Evolutionary conservation across 148 eudicot species (phyloP), one percentile per base, ranked within the genome.

Genomic region (Rhododendron williamsianum): DNA sequence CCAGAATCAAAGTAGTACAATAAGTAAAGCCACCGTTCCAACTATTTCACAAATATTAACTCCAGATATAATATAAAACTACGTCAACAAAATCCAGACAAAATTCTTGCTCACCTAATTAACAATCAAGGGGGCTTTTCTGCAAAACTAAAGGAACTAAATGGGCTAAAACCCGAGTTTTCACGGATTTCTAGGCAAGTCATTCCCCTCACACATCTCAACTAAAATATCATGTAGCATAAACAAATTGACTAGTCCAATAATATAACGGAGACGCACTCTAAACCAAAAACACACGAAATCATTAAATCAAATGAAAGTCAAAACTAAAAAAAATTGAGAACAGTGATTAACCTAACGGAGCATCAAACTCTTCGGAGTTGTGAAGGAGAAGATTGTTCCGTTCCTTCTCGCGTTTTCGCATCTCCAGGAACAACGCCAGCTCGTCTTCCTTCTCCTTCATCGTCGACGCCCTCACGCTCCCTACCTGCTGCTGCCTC

Each of bases 361-460:
- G 86, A 85, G 89, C 91, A 86, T 95, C 92, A 25, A 96, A 89
- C 79, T 93, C 98, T 33, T 94, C 92, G 4, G 98, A 89, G 85
- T 87, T 86, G 15, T 92, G 94, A 54, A 92, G 91, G 76, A 95
- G 92, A 87, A 93, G 92, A 91, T 91, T 89, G 80, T 91, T 89
- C 65, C 89, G 89, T 78, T 95, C 98, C 88, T 92, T 96, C 85
- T 96, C 99, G 35, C 97, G 91, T 82, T 89, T 93, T 21, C 95
- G 91, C 98, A 96, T 96, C 87, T 96, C 99, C 4, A 91, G 92
- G 84, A 96, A 96, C 95, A 96, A 90, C 30, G 94, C 91, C 15
- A 95, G 92, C 77, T 96, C 99, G 4, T 96, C 99, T 60, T 96
- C 99, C 88, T 93, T 96, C 86, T 96, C 98, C 89, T 88, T 93